phyloP scores from a whole-genome alignment of 2,329 filamentous ascomycete genomes.

The Stagonosporopsis vannaccii region DNA sequence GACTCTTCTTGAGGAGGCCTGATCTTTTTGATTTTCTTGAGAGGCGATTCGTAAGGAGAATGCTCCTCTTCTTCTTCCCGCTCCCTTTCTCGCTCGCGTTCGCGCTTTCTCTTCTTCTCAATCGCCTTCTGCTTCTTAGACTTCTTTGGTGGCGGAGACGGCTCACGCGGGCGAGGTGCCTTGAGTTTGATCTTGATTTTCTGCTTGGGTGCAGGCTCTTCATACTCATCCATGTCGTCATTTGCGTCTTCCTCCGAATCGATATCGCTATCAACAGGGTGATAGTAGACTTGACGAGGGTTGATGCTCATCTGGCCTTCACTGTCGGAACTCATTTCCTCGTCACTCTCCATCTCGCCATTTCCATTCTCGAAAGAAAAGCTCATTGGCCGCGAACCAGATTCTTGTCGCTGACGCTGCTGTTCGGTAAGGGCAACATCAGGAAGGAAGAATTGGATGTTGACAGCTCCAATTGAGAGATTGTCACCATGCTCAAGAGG shows the following conservation, averaged over 20 bases:
- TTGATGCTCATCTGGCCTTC: conserved; percentile 44
- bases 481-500: conserved; percentile 69
- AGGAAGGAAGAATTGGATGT: conserved; percentile 73
- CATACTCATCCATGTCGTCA: conserved; percentile 49
- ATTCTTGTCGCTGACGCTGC: conserved; percentile 58
- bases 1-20: conserved; percentile 23
- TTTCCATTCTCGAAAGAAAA: conserved; percentile 73
- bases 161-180: conserved; percentile 17
- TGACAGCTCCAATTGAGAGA: conserved; percentile 76
- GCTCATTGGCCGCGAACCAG: conserved; percentile 68
- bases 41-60: conserved; percentile 36
- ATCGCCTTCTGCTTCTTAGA: conserved; percentile 33
- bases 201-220: conserved; percentile 46
- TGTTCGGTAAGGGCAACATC: conserved; percentile 57
- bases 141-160: conserved; percentile 25
- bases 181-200: conserved; percentile 44
- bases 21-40: conserved; percentile 43
- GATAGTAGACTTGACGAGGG: conserved; percentile 43
- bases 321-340: conserved; percentile 44
- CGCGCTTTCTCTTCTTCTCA: conserved; percentile 36
- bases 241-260: conserved; percentile 39
- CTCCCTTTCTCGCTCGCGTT: conserved; percentile 1
- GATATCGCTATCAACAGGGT: conserved; percentile 33
- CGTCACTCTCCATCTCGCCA: conserved; percentile 62
- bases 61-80: conserved; percentile 33